Evolutionary conservation across 2,329 filamentous ascomycete genomes (phyloP).

Genomic region (Mariannaea sp.): DNA sequence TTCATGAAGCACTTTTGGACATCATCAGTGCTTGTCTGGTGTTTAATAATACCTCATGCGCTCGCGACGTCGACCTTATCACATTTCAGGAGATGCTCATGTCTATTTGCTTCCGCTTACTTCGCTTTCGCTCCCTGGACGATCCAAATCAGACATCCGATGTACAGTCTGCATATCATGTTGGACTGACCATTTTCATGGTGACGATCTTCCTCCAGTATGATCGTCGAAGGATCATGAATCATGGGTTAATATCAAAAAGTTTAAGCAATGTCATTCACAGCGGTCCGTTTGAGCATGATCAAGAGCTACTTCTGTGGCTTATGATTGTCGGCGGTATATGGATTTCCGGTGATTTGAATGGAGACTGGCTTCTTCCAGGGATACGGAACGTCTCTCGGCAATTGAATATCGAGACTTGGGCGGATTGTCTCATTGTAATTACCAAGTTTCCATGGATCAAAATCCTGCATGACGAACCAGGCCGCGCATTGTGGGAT

Average conservation of each 20-base stretch:
- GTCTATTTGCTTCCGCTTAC: constrained; percentile 16
- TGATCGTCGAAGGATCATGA: constrained; percentile 9
- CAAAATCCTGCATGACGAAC: constrained; percentile 13
- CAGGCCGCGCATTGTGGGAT: constrained; percentile 19
- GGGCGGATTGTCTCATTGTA: constrained; percentile 9
- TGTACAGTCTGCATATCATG: constrained; percentile 10
- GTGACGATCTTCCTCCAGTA: constrained; percentile 16
- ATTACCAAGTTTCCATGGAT: constrained; percentile 22
- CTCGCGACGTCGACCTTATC: not conserved
- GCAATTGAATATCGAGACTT: constrained; percentile 4
- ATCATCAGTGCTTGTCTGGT: not conserved
- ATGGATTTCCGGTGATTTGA: constrained; percentile 12
- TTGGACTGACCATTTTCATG: constrained; percentile 15
- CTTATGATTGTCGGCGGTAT: constrained; percentile 15
- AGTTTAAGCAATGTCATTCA: constrained; percentile 2
- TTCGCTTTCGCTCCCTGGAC: constrained; percentile 1
- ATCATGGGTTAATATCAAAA: not conserved
- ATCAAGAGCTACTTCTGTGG: constrained; percentile 16
- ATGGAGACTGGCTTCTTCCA: constrained; percentile 5
- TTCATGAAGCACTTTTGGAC: constrained; percentile 5
- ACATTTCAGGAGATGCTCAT: constrained; percentile 15
- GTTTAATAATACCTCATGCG: not conserved
- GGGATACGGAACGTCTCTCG: not conserved
- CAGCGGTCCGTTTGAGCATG: not conserved
- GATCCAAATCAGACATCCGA: not conserved